Percentiles rank a stretch among this genome's conserved stretches.
Evolutionary conservation across 306 rosid species (phyloP).

Genomic region (Lathyrus sativus): DNA sequence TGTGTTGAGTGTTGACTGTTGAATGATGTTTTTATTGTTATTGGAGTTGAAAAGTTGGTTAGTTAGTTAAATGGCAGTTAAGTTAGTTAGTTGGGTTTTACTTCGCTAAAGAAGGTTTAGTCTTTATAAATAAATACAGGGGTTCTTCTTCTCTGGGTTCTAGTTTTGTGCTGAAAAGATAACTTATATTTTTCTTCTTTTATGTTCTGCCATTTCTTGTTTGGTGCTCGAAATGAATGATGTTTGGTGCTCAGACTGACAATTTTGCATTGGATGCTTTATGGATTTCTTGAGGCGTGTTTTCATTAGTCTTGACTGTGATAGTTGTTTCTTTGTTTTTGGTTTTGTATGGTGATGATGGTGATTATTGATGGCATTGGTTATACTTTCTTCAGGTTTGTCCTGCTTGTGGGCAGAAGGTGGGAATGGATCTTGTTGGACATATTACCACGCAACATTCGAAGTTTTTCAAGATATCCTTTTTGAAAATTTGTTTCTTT

Average conservation of each 20-base stretch:
- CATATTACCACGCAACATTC: slow-evolving; percentile 82
- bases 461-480: slow-evolving; percentile 86
- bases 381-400: slow-evolving; percentile 63
- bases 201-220: slow-evolving; percentile 1
- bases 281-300: background rate
- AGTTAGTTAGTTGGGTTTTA: slow-evolving; percentile 6
- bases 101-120: background rate
- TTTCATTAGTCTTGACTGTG: background rate
- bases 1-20: background rate
- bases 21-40: background rate
- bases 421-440: slow-evolving; percentile 72
- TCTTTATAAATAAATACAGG: background rate
- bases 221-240: background rate
- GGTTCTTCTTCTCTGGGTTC: background rate
- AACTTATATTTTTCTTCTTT: background rate
- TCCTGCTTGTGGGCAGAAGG: slow-evolving; percentile 71
- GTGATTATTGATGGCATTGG: slow-evolving; percentile 1
- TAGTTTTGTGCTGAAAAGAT: slow-evolving; percentile 9
- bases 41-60: slow-evolving; percentile 2
- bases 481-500: slow-evolving; percentile 32
- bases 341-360: slow-evolving; percentile 26
- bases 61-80: background rate
- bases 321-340: slow-evolving; percentile 4
- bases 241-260: background rate
- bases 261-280: background rate